phyloP scores from a whole-genome alignment of 345 rosid genomes.

The Aquilaria malaccensis region DNA sequence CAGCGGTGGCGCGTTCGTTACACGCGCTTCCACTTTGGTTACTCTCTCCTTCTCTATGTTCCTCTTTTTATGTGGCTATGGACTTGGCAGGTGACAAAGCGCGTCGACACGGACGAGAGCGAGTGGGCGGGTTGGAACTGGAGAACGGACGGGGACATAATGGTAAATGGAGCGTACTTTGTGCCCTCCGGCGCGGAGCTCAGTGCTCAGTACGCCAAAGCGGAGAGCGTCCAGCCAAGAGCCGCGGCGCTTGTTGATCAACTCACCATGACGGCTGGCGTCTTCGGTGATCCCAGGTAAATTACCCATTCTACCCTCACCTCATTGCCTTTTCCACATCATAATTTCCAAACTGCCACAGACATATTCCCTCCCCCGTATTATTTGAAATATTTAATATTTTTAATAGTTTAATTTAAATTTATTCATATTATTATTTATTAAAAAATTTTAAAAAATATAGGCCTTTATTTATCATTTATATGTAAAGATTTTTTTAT shows the following conservation, averaged over 20 bases:
- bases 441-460: too few relatives aligned
- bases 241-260: slow-evolving; percentile 54
- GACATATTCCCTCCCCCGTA: neutral
- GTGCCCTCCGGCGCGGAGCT: slow-evolving; percentile 85
- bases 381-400: too few relatives aligned
- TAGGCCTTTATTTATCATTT: too few relatives aligned
- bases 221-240: slow-evolving; percentile 75
- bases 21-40: slow-evolving; percentile 10
- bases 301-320: neutral
- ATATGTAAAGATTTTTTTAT: too few relatives aligned
- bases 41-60: neutral
- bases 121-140: slow-evolving; percentile 87
- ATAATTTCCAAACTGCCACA: neutral
- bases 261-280: slow-evolving; percentile 76
- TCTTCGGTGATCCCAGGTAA: slow-evolving; percentile 72
- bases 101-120: slow-evolving; percentile 67
- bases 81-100: slow-evolving; percentile 70
- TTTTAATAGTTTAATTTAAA: too few relatives aligned
- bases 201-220: slow-evolving; percentile 50
- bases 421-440: too few relatives aligned
- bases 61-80: neutral
- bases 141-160: slow-evolving; percentile 86
- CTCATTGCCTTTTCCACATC: neutral
- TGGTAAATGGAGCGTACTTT: slow-evolving; percentile 91
- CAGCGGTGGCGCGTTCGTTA: slow-evolving; percentile 16